Base-by-base conservation (phyloP, 192 early-diverging fungal species). In the Endogone sp. region DNA sequence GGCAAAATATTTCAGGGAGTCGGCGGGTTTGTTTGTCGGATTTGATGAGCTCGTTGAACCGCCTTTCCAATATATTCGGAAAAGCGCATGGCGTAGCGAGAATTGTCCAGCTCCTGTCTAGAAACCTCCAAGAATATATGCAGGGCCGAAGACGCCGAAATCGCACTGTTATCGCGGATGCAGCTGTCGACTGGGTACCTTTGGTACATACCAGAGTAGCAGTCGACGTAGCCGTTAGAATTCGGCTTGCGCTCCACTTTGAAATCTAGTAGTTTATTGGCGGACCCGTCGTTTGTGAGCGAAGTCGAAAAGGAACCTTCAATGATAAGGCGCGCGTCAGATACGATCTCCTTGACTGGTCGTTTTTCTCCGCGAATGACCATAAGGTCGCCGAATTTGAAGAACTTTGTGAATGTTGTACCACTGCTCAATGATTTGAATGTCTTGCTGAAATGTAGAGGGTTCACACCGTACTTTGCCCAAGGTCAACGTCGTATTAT, bases 341-440 rank as follows among this genome's bases (percentile, higher is more conserved):
- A 66, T 22, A 63, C 20, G 20, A 71, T 66, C 28, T 71, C 57
- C 10, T 24, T n/a, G 21, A 71, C 56, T 24, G 44, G 63, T n/a
- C 30, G 6, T 8, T 65, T 71, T 57, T 71, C 70, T 16, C 60
- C 25, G 21, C 57, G 32, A 23, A 71, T 66, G 16, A 71, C 65
- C n/a, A 71, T 31, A 30, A 4, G 64, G 29, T 71, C 63, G 2
- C 63, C 64, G 21, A 32, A 24, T 2, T 57, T 56, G 8, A 71
- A n/a, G 13, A 49, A 11, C 16, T 49, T 49, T 49, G 37, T 11
- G 1, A 49, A 49, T 16, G 37, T 16, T 6, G 37, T 49, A 16
- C 37, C 6, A 16, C 16, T 49, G 16, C 37, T 49, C 37, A 1
- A 49, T 49, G 37, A 49, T 0, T 49, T 49, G 37, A 49, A 6